phyloP scores from a whole-genome alignment of 163 green algal genomes.

The Coccomyxa subellipsoidea region DNA sequence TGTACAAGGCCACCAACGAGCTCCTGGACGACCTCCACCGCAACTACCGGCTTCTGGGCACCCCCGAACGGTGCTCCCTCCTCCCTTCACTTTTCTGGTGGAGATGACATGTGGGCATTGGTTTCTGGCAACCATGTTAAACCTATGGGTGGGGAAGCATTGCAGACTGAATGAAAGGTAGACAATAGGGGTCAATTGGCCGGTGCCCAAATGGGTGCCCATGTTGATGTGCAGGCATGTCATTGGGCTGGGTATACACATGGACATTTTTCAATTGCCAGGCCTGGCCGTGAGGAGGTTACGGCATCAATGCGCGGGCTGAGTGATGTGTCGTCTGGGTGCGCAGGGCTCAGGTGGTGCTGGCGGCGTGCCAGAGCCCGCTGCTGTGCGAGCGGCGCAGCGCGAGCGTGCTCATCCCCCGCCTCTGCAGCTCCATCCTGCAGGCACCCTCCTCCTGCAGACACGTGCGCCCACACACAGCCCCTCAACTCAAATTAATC shows the following conservation, averaged over 20 bases:
- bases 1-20: slow-evolving; percentile 58
- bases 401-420: slow-evolving; percentile 68
- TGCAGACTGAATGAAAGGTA: too few relatives aligned
- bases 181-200: too few relatives aligned
- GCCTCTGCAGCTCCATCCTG: slow-evolving; percentile 69
- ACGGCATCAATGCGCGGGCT: too few relatives aligned
- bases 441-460: slow-evolving; percentile 58
- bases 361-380: slow-evolving; percentile 74
- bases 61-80: slow-evolving; percentile 39
- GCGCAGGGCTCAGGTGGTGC: slow-evolving; percentile 60
- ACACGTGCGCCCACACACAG: slow-evolving; percentile 40
- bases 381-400: slow-evolving; percentile 67
- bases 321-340: too few relatives aligned
- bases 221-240: too few relatives aligned
- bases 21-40: slow-evolving; percentile 77
- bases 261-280: too few relatives aligned
- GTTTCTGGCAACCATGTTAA: too few relatives aligned
- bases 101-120: too few relatives aligned
- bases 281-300: too few relatives aligned
- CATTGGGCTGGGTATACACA: too few relatives aligned
- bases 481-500: background rate
- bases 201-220: too few relatives aligned
- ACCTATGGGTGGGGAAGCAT: too few relatives aligned
- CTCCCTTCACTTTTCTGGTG: background rate
- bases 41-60: slow-evolving; percentile 71